Evolutionary conservation across 2,329 filamentous ascomycete genomes (phyloP), one percentile per base, ranked within the genome.

Genomic region (Trichophaea hybrida): DNA sequence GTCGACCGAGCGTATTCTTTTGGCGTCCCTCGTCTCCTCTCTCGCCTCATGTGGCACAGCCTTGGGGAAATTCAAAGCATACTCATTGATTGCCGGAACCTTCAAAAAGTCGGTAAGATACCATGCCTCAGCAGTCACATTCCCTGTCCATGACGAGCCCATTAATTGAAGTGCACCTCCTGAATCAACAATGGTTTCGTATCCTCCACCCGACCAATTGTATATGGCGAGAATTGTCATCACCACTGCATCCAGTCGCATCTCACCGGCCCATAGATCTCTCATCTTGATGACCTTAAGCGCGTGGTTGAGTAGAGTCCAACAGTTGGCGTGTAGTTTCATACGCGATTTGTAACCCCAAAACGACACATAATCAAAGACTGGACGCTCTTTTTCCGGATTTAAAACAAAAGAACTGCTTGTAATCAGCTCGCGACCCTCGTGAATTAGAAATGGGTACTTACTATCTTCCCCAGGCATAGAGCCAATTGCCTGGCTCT

Each of bases 91-190:
- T 50, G n/a, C 48, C n/a, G 15, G 15, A 24, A 13, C 10, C 10
- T n/a, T 8, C 24, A 53, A 34, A 7, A n/a, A 37, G 50, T 53
- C 34, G 5, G 50, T 37, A 5, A 53, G 32, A 24, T 15, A 53
- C 50, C 50, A 53, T n/a, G 50, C 32, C 32, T 53, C 50, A 12
- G 50, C 37, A 12, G 50, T 53, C n/a, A n/a, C n/a, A 53, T 53
- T 53, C 32, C 50, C 50, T 6, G 33, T 8, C 50, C 50, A 53
- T 24, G 13, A 17, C 12, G 24, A 8, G 1, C 44, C 44, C 10
- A 12, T 13, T 8, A 49, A 49, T 24, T n/a, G 8, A n/a, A 34
- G 4, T n/a, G 13, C 32, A n/a, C 50, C 50, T 35, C 50, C 32
- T n/a, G 37, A 12, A n/a, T 53, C 50, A 4, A 35, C 12, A n/a